These are phyloP conservation scores for Talaromyces nanjingensis DNA, from an alignment of 495 filamentous ascomycete species.

Conservation along the genomic window DNA sequence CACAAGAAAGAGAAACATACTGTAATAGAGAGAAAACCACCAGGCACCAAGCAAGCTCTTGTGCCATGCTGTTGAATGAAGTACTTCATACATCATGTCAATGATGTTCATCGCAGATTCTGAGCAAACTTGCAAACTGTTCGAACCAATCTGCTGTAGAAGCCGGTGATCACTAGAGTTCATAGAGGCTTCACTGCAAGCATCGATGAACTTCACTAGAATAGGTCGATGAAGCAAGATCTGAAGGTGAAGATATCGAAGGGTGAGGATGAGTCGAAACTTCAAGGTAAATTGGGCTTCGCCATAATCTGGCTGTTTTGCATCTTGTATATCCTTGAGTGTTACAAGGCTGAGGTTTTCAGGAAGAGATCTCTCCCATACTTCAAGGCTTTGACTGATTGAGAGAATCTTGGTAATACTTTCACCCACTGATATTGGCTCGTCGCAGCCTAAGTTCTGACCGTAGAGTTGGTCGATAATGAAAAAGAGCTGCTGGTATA, in stretches of 20 bases:
- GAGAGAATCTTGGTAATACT: neutral
- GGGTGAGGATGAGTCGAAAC: conserved; percentile 9
- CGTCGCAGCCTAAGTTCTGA: neutral
- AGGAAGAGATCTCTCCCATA: neutral
- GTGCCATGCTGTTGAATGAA: conserved; percentile 12
- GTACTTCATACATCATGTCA: conserved; percentile 26
- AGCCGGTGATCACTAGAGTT: neutral
- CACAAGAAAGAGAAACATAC: conserved; percentile 7
- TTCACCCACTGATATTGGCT: neutral
- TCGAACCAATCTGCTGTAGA: conserved; percentile 23
- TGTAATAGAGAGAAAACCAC: conserved; percentile 34
- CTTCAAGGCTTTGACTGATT: no score
- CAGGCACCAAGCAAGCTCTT: conserved; percentile 30
- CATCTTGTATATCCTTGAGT: neutral
- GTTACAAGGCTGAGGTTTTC: neutral
- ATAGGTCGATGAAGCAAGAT: conserved; percentile 10
- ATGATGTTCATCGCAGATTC: conserved; percentile 29
- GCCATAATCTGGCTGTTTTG: neutral
- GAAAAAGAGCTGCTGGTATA: neutral
- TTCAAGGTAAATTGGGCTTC: conserved; percentile 1
- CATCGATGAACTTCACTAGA: conserved; percentile 11
- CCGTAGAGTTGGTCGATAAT: neutral
- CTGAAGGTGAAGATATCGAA: conserved; percentile 12
- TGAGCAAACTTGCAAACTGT: conserved; percentile 25
- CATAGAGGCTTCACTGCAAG: conserved; percentile 12